Evolutionary conservation across 176 grass and related monocot species (phyloP).

Genomic region (Aegilops bicornis): DNA sequence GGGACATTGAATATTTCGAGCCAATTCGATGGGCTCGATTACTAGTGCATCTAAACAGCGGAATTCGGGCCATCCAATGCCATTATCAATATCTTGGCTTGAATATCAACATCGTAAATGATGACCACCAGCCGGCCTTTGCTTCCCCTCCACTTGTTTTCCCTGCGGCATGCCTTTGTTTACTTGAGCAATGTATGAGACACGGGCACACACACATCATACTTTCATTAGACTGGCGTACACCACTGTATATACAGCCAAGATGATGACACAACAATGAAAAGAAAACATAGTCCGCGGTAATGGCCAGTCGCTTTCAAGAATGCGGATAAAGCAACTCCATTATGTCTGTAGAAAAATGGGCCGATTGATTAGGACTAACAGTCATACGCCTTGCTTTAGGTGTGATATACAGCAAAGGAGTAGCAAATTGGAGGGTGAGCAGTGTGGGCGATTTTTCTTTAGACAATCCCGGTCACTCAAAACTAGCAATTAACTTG

Average conservation of each 20-base stretch:
- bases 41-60: no score
- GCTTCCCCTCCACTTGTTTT: no score
- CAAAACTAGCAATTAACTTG: slow-evolving; percentile 6
- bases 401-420: neutral
- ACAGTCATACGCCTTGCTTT: neutral
- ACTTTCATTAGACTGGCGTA: neutral
- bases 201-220: neutral
- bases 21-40: no score
- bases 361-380: neutral
- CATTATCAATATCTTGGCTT: no score
- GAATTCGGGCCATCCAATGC: no score
- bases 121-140: no score
- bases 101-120: no score
- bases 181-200: neutral
- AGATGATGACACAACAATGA: neutral
- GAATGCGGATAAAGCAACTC: neutral
- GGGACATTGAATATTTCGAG: no score
- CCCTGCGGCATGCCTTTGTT: neutral
- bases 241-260: neutral
- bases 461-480: neutral
- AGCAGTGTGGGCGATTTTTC: neutral
- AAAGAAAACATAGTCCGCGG: neutral
- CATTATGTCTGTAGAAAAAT: neutral
- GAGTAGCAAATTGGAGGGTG: neutral
- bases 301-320: neutral